phyloP scores from a whole-genome alignment of 768 basidiomycete species.

The Pholiota conissans region DNA sequence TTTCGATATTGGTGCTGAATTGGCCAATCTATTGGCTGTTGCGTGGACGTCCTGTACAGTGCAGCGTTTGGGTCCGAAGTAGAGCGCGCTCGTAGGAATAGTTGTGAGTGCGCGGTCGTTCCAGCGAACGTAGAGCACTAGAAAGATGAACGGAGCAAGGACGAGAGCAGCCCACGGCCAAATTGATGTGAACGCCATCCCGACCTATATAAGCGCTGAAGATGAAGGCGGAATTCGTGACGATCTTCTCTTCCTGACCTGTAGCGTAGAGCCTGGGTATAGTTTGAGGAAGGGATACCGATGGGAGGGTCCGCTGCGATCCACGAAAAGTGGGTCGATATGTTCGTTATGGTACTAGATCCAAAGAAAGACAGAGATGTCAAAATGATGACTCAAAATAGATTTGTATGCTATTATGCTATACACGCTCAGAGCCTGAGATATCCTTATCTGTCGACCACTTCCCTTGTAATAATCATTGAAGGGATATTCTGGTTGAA shows the following conservation, averaged over 20 bases:
- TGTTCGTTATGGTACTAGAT: background rate
- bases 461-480: background rate
- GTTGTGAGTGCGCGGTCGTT: constrained; percentile 58
- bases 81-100: constrained; percentile 46
- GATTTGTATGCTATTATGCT: background rate
- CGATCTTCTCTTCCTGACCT: no score
- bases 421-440: background rate
- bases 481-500: background rate
- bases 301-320: background rate
- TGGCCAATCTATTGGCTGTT: constrained; percentile 36
- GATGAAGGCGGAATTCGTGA: no score
- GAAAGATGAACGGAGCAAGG: constrained; percentile 12
- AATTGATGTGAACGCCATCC: constrained; percentile 4
- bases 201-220: no score
- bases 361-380: background rate
- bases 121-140: constrained; percentile 29
- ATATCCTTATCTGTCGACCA: background rate
- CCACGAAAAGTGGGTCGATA: background rate
- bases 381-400: background rate
- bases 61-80: constrained; percentile 54
- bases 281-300: background rate
- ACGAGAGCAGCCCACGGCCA: constrained; percentile 8
- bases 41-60: constrained; percentile 40
- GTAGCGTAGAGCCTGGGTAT: background rate
- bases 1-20: constrained; percentile 32